Evolutionary conservation across 805 yeast species (phyloP), one percentile per base, ranked within the genome.

Genomic region (Ogataea sp.): DNA sequence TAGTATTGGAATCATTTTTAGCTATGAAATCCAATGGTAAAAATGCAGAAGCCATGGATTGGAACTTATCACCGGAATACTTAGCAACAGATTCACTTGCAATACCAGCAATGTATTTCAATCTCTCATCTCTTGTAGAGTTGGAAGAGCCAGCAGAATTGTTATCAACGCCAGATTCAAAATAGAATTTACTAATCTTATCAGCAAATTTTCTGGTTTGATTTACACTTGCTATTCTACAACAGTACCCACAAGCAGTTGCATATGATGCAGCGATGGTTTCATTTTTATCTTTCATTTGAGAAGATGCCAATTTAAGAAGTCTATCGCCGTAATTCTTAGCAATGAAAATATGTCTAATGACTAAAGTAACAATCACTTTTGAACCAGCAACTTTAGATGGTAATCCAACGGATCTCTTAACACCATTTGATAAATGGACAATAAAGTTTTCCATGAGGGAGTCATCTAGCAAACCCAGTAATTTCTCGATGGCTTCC

Each of bases 371-470:
- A 7, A 81, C 85, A 10, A 89, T 56, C 0, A 88, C 80, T 44
- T 78, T 72, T 5, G 95, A 75, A 0, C 90, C 88, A 20, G 89
- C 86, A 0, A 84, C 87, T 52, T 90, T 87, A 0, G 97, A 86
- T 0, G 97, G 97, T 13, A 93, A 65, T 0, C 97, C 97, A 17
- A 89, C 84, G 0, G 94, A 75, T 40, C 67, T 71, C 43, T 78
- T 77, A 8, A 85, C 73, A 2, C 86, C 73, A 17, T 60, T 52
- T 18, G 72, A 71, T 23, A 87, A 61, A 29, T 62, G 65, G 2
- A 62, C 65, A 3, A 84, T 64, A 26, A 78, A 59, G 11, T 65
- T 68, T 1, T 65, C 69, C 62, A 78, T 64, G 20, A 66, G 59
- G 20, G 61, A 66, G 7, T 69, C 75, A 53, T 77, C 82, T 5